Evolutionary conservation across 441 rosid genomes (phyloP).

Genomic region (Erodium texanum): DNA sequence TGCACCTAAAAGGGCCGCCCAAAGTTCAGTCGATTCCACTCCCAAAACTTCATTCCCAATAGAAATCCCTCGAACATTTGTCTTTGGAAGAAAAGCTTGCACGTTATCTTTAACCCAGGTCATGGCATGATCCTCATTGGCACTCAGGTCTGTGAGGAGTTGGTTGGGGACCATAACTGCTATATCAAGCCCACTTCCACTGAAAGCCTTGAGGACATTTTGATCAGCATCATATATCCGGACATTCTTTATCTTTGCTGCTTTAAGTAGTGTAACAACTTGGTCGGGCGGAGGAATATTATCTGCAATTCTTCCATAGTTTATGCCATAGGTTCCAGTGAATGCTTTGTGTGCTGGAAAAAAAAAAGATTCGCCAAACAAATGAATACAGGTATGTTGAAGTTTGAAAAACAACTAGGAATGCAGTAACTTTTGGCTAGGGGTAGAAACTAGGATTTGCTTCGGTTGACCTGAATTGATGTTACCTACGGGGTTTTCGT

Average conservation of each 20-base stretch:
- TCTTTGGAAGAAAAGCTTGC: conserved; percentile 61
- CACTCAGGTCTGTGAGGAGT: conserved; percentile 53
- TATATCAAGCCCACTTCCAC: conserved; percentile 71
- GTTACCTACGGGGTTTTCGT: no score
- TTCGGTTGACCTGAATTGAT: background rate
- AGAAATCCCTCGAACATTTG: conserved; percentile 76
- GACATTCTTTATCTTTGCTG: conserved; percentile 71
- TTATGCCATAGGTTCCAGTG: conserved; percentile 83
- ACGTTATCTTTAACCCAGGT: conserved; percentile 82
- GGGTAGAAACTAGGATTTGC: background rate
- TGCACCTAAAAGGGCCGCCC: conserved; percentile 62
- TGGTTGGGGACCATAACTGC: conserved; percentile 79
- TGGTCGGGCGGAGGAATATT: conserved; percentile 81
- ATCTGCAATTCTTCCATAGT: conserved; percentile 85
- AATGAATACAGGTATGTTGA: background rate
- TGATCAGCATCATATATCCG: conserved; percentile 80
- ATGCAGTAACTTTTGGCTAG: background rate
- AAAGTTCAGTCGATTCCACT: conserved; percentile 40
- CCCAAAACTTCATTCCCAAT: conserved; percentile 87
- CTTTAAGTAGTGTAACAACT: conserved; percentile 67
- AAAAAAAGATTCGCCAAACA: background rate
- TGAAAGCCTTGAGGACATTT: conserved; percentile 67
- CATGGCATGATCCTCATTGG: conserved; percentile 57
- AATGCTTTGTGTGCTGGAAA: conserved; percentile 39
- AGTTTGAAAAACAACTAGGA: background rate